Conservation (phyloP, 805 yeast species). For the Starmerella roubikii region DNA sequence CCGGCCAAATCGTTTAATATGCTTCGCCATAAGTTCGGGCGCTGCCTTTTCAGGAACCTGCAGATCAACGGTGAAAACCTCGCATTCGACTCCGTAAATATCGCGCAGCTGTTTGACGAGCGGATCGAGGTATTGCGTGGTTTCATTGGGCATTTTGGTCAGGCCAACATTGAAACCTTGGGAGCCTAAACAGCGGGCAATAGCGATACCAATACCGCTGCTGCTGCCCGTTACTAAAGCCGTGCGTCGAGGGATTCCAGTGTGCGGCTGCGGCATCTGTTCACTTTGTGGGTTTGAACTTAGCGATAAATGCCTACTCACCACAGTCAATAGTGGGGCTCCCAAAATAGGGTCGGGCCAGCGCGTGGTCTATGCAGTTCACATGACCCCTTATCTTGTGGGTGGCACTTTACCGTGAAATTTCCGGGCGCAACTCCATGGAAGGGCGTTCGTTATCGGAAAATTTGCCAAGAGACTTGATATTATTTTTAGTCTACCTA, state of each 20-base stretch:
- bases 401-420: too few relatives aligned
- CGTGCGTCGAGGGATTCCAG: conserved; percentile 7
- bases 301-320: too few relatives aligned
- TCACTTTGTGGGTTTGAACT: too few relatives aligned
- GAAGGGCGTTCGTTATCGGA: too few relatives aligned
- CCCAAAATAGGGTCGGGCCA: too few relatives aligned
- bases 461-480: too few relatives aligned
- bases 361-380: too few relatives aligned
- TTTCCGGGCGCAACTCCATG: too few relatives aligned
- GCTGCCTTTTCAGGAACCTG: conserved; percentile 8
- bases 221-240: conserved; percentile 16
- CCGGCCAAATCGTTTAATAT: conserved; percentile 10
- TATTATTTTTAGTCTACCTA: too few relatives aligned
- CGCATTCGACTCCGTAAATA: conserved; percentile 9
- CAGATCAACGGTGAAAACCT: conserved; percentile 8
- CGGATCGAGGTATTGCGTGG: not conserved
- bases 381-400: too few relatives aligned
- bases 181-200: conserved; percentile 12
- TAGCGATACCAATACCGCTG: conserved; percentile 15
- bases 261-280: conserved; percentile 4
- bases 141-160: conserved; percentile 12
- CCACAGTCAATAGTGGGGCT: too few relatives aligned
- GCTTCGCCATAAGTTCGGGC: conserved; percentile 5
- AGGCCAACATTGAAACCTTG: conserved; percentile 14
- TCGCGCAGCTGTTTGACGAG: conserved; percentile 8